Evolutionary conservation across 177 flowering plant genomes (phyloP).

Genomic region (Vitis hybrid): DNA sequence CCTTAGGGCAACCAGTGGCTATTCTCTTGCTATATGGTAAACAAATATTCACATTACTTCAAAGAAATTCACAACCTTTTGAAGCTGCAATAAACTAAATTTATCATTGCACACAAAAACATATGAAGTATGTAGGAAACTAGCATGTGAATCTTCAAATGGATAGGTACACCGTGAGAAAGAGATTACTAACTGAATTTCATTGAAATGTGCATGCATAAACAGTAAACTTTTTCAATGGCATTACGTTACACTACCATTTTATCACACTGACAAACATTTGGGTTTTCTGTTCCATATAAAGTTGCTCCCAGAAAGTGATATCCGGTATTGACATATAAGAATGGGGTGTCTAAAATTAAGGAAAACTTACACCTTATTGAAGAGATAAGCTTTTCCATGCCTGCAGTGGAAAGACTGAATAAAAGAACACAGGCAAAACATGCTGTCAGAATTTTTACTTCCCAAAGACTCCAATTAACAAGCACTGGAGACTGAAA

Average conservation of each 20-base stretch:
- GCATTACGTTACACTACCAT: not conserved
- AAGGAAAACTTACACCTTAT: constrained; percentile 70
- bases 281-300: not conserved
- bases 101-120: too few species aligned
- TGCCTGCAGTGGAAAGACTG: constrained; percentile 76
- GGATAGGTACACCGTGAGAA: not conserved
- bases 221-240: too few species aligned
- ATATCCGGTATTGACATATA: not conserved
- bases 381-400: constrained; percentile 88
- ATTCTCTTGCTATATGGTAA: too few species aligned
- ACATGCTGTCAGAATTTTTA: constrained; percentile 22
- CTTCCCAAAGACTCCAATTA: constrained; percentile 2
- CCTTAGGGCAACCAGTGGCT: too few species aligned
- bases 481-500: constrained; percentile 4
- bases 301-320: not conserved
- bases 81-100: too few species aligned
- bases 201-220: too few species aligned
- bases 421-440: constrained; percentile 34
- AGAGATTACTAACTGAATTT: too few species aligned
- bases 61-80: too few species aligned
- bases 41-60: too few species aligned
- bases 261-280: too few species aligned
- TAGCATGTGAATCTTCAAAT: not conserved
- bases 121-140: too few species aligned
- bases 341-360: constrained; percentile 15